Evolutionary conservation across 257 asterid species (phyloP), one percentile per base, ranked within the genome.

Genomic region (Nicotiana obtusifolia): DNA sequence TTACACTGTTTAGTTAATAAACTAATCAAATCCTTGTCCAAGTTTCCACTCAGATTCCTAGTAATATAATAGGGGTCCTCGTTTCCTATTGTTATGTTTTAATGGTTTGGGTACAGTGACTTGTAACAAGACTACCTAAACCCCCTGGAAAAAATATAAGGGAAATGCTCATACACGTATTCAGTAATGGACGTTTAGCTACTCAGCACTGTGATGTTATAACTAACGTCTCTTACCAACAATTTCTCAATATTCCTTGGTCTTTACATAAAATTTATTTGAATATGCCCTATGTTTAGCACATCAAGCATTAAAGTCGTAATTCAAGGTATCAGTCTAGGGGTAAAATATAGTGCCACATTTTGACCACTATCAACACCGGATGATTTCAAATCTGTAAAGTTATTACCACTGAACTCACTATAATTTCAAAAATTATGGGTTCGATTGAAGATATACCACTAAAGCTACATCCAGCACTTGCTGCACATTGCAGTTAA

Each of bases 191-290:
- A 78, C 75, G 73, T 78, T 60, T 78, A 78, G 75, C 82, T 60
- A 60, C 67, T 64, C 73, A 73, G 2, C 19, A 4, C 37, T 60
- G 8, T 78, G 82, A 78, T 78, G 82, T 78, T 78, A 78, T 64
- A 78, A 78, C 82, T 60, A 78, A 60, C 69, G 24, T 60, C 61
- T 47, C 60, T 78, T 64, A 78, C 82, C 82, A 78, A 60, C 33
- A 78, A 78, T 35, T 78, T 60, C 73, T 78, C 71, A 4, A 59
- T 20, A 78, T 11, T 78, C 37, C 13, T 47, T 24, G 2, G 1
- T 73, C 41, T 24, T 49, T 49, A 52, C 1, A 73, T 13, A 73
- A 5, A 52, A 52, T 52, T 47, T 24, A 1, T 7, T 19, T 17
- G 6, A 8, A 47, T 1, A 24, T 20, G 5, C 41, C 49, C 17